A percentile compares a stretch with the other conserved stretches of the same genome.
Evolutionary conservation across 139 green algal genomes (phyloP).

Genomic region (Chlamydomonas incerta): DNA sequence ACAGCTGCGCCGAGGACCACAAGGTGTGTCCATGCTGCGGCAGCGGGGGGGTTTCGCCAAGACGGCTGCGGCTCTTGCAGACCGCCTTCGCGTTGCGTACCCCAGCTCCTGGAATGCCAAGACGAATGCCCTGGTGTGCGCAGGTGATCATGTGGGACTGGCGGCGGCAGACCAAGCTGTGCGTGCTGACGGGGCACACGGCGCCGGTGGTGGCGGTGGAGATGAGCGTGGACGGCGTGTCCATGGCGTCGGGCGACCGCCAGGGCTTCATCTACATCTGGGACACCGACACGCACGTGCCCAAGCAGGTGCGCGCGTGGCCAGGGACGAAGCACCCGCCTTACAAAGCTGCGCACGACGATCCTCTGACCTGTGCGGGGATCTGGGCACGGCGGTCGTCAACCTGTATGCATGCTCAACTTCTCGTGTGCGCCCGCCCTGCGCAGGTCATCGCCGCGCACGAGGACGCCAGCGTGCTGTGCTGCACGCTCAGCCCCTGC

Average conservation of each 20-base stretch:
- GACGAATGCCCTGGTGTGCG: no score
- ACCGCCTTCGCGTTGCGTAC: no score
- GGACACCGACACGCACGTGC: conserved; percentile 30
- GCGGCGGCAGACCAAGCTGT: conserved; percentile 36
- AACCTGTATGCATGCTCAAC: no score
- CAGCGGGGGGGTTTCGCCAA: neutral
- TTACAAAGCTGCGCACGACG: no score
- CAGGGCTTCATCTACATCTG: conserved; percentile 60
- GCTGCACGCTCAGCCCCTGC: conserved; percentile 51
- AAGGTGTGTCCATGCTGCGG: conserved; percentile 44
- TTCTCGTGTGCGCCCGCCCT: neutral
- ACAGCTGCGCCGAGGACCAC: conserved; percentile 58
- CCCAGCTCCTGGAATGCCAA: no score
- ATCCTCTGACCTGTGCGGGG: no score
- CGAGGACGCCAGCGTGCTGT: conserved; percentile 47
- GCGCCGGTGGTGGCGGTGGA: conserved; percentile 48
- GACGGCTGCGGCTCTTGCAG: no score
- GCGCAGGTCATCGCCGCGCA: conserved; percentile 47
- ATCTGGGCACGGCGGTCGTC: no score
- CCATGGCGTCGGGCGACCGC: conserved; percentile 45
- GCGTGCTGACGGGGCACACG: conserved; percentile 46
- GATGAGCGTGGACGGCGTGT: conserved; percentile 52
- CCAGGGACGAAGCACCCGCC: no score
- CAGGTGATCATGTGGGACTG: conserved; percentile 57
- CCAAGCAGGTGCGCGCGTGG: conserved; percentile 25